Evolutionary conservation across 345 rosid genomes (phyloP).

Genomic region (Citrus mangshanensis): DNA sequence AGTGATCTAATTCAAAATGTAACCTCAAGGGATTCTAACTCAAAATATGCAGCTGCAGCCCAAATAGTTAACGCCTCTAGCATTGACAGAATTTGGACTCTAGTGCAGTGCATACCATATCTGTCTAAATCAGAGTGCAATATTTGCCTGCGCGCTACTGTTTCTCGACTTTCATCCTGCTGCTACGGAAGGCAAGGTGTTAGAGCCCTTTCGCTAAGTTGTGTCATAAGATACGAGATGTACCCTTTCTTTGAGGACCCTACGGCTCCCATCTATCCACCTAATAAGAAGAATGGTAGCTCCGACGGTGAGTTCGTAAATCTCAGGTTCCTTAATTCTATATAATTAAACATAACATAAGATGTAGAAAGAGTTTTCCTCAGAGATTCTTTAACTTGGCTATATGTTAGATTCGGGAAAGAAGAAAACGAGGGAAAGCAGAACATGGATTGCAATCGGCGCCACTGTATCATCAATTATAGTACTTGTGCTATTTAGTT

Average conservation of each 20-base stretch:
- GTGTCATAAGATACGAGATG: slow-evolving; percentile 11
- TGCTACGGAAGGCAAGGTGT: neutral
- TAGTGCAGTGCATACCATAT: neutral
- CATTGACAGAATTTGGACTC: neutral
- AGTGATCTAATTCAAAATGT: neutral
- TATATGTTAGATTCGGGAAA: neutral
- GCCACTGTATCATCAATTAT: neutral
- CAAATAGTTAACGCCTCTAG: neutral
- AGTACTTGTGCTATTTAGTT: neutral
- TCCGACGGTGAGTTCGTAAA: neutral
- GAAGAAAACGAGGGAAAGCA: neutral
- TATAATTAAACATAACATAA: neutral
- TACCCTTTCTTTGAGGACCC: neutral
- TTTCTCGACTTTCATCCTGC: neutral
- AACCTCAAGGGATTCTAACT: neutral
- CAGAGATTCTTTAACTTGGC: neutral
- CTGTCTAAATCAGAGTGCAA: neutral
- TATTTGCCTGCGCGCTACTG: neutral
- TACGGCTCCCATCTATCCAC: neutral
- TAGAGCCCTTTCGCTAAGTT: slow-evolving; percentile 13
- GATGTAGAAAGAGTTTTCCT: neutral
- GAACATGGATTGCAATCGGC: slow-evolving; percentile 7
- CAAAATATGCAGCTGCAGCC: neutral
- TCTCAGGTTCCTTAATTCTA: neutral
- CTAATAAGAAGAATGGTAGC: neutral